phyloP scores from a whole-genome alignment of 2,329 filamentous ascomycete species.

The Alternaria dauci region DNA sequence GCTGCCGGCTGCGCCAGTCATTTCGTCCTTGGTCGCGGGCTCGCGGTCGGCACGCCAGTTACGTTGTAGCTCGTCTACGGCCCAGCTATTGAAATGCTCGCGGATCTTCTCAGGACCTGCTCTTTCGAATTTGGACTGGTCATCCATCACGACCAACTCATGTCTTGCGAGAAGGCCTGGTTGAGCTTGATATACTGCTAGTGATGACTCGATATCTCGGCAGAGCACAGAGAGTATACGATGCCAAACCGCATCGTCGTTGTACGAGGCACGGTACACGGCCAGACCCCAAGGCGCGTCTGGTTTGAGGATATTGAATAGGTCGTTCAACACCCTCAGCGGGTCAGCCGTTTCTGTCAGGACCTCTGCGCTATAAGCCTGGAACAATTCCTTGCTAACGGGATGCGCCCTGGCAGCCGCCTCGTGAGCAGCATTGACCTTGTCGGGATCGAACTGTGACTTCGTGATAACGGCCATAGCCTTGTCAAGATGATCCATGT shows the following conservation, averaged over 20 bases:
- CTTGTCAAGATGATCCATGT: neutral
- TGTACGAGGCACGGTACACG: slow-evolving; percentile 8
- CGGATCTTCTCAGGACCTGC: slow-evolving; percentile 4
- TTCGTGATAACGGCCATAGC: neutral
- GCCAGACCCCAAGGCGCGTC: slow-evolving; percentile 6
- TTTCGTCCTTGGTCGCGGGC: neutral
- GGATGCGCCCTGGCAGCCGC: slow-evolving; percentile 6
- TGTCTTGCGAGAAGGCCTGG: slow-evolving; percentile 1
- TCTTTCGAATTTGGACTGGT: slow-evolving; percentile 2
- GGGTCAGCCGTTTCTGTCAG: neutral
- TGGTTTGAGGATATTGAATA: neutral
- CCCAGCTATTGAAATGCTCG: slow-evolving; percentile 4
- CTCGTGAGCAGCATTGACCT: slow-evolving; percentile 1
- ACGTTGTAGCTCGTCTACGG: slow-evolving; percentile 6
- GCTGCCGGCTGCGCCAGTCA: slow-evolving; percentile 2
- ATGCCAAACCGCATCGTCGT: slow-evolving; percentile 7
- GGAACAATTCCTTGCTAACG: neutral
- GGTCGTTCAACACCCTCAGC: neutral
- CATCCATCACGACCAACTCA: neutral
- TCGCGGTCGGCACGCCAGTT: slow-evolving; percentile 3
- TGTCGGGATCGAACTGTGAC: slow-evolving; percentile 3
- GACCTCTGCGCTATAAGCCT: neutral
- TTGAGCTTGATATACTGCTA: neutral
- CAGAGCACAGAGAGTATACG: slow-evolving; percentile 4
- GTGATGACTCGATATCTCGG: neutral